Percentiles rank a stretch among this genome's conserved stretches.
These are phyloP conservation scores for Gossypium armourianum DNA, from an alignment of 441 rosid genomes.

Conservation along the genomic window DNA sequence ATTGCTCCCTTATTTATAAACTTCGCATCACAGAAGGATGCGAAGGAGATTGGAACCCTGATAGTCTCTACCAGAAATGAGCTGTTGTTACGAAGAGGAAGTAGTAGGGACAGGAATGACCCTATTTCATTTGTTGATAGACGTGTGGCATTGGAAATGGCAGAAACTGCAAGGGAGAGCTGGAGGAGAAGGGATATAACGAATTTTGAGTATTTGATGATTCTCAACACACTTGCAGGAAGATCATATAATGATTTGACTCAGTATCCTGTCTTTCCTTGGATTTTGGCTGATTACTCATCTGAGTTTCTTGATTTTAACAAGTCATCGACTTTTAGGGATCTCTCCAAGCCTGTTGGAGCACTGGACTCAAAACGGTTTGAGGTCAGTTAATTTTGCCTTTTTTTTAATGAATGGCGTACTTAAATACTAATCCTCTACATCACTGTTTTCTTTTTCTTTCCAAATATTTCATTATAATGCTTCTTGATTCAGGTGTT, in stretches of 20 bases:
- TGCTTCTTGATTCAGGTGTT: constrained; percentile 48
- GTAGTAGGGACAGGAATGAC: constrained; percentile 71
- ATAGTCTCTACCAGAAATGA: constrained; percentile 88
- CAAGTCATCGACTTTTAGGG: constrained; percentile 87
- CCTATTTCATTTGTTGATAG: constrained; percentile 75
- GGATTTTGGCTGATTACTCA: constrained; percentile 90
- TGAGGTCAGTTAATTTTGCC: constrained; percentile 50
- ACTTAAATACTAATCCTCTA: constrained; percentile 1
- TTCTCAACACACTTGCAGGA: constrained; percentile 88
- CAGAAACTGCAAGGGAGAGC: constrained; percentile 86
- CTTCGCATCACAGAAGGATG: constrained; percentile 71
- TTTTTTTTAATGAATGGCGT: constrained; percentile 6
- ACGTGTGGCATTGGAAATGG: constrained; percentile 82
- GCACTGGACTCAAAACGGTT: constrained; percentile 81
- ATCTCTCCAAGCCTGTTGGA: constrained; percentile 97
- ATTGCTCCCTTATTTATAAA: constrained; percentile 70
- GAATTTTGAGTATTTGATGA: constrained; percentile 90
- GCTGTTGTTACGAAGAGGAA: constrained; percentile 66
- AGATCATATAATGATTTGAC: constrained; percentile 94
- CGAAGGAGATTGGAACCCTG: constrained; percentile 77
- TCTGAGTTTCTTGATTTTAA: constrained; percentile 88
- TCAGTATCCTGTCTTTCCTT: constrained; percentile 95
- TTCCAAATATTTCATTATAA: constrained; percentile 14
- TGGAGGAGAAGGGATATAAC: constrained; percentile 97
- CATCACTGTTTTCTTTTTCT: background rate